Base-by-base conservation (phyloP, 2,329 filamentous ascomycete species). In the Volutella citrinella region DNA sequence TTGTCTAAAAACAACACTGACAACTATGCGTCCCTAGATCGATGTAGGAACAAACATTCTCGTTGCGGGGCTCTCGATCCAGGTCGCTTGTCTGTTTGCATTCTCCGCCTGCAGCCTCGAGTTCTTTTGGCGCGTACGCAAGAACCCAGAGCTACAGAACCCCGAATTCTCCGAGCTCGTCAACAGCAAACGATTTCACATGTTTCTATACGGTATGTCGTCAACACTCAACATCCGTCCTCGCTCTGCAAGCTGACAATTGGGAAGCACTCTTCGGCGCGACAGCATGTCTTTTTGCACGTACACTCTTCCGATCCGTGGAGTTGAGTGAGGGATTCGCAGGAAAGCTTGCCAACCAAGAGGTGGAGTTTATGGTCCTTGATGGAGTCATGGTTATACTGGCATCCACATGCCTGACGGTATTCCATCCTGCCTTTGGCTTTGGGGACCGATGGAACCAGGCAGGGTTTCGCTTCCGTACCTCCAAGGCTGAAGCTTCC, bases 331-430 rank as follows among this genome's bases (percentile, higher is more conserved):
- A 43, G 12, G 45, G 45, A 1, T 44, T 48, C 23, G n/a, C 32
- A 6, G 38, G 43, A 3, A 35, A 48, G 25, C 24, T 45, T 1
- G 45, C 45, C 6, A 48, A 48, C 20, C 21, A 44, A 30, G 40
- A 48, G 4, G 35, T 43, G 4, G 38, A 40, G 10, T 37, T 48
- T 3, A 48, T 48, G 45, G 35, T 48, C 2, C 45, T 48, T 2
- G 45, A 48, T 24, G 45, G 45, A 4, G 35, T 36, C 13, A 48
- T 48, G 45, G 44, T 48, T 10, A 38, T 46, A 28, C 29, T 45
- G 2, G 45, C 43, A 10, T 38, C 25, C 5, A 24, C 42, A 9
- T 27, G 15, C 10, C 21, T 48, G 16, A 44, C 45, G 2, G 19
- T 44, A 15, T 44, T 26, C 6, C 45, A 48, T 20, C 45, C 45